Evolutionary conservation across 345 rosid species (phyloP).

Genomic region (Triadica sebifera): DNA sequence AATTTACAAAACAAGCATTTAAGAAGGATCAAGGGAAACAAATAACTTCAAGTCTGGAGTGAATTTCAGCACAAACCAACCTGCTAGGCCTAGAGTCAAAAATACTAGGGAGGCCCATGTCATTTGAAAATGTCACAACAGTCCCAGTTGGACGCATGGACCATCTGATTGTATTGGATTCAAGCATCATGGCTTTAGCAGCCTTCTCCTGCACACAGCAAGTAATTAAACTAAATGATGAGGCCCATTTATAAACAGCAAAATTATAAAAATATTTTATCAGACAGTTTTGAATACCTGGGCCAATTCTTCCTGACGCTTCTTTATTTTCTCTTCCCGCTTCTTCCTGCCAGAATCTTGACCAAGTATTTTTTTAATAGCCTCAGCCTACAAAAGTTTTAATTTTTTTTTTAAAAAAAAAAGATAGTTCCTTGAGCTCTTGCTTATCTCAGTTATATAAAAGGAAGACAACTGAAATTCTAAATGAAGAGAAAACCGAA

Average conservation of each 20-base stretch:
- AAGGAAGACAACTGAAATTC: not conserved
- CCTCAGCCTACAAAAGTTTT: conserved; percentile 62
- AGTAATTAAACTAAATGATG: conserved; percentile 10
- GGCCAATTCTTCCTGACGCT: conserved; percentile 77
- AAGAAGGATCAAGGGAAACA: not conserved
- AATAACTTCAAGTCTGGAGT: not conserved
- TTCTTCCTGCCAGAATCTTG: conserved; percentile 92
- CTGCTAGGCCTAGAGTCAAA: conserved; percentile 58
- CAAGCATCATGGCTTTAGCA: conserved; percentile 50
- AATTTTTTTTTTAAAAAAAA: no score
- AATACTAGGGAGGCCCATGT: conserved; percentile 74
- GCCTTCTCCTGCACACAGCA: conserved; percentile 62
- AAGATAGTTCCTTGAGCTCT: conserved; percentile 11
- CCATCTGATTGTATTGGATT: conserved; percentile 57
- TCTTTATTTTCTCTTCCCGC: conserved; percentile 74
- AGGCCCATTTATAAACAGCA: conserved; percentile 8
- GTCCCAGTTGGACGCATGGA: conserved; percentile 70
- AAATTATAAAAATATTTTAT: not conserved
- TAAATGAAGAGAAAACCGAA: conserved; percentile 31
- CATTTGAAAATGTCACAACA: conserved; percentile 67
- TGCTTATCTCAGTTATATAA: conserved; percentile 4
- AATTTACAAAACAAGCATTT: not conserved
- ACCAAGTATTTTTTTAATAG: conserved; percentile 90
- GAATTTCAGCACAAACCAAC: conserved; percentile 24
- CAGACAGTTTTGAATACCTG: conserved; percentile 47